phyloP scores from a whole-genome alignment of 1,284 basidiomycete genomes.

The Naganishia sp. region DNA sequence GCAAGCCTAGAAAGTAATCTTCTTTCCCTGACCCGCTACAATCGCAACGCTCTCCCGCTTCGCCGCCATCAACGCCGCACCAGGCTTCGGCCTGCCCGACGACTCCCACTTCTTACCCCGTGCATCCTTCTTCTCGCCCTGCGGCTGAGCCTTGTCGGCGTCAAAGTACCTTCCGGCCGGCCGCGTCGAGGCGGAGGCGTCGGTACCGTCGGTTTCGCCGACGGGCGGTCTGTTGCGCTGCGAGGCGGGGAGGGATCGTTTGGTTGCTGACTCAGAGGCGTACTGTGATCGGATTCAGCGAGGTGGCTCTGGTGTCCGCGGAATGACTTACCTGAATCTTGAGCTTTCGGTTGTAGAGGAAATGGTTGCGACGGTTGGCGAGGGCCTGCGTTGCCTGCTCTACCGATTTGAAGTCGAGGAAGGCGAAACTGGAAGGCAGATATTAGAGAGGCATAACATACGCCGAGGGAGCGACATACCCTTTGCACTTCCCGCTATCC shows the following conservation, averaged over 20 bases:
- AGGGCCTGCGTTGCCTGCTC: slow-evolving; percentile 80
- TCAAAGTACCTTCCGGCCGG: slow-evolving; percentile 28
- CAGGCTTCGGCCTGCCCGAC: slow-evolving; percentile 69
- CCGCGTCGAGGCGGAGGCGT: slow-evolving; percentile 23
- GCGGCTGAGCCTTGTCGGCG: slow-evolving; percentile 14
- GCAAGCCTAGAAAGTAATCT: slow-evolving; percentile 67
- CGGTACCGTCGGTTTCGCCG: background rate
- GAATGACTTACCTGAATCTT: slow-evolving; percentile 65
- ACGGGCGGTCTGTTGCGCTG: slow-evolving; percentile 26
- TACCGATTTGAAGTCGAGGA: slow-evolving; percentile 82
- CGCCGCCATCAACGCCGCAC: slow-evolving; percentile 85
- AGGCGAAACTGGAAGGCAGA: slow-evolving; percentile 71
- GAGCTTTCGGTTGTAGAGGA: slow-evolving; percentile 70
- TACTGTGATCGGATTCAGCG: slow-evolving; percentile 41
- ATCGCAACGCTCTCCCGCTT: slow-evolving; percentile 83
- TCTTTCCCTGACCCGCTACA: slow-evolving; percentile 74
- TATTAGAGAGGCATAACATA: too few species aligned
- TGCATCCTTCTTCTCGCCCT: slow-evolving; percentile 39
- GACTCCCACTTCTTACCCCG: slow-evolving; percentile 53
- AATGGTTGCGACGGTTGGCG: slow-evolving; percentile 79
- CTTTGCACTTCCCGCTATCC: slow-evolving; percentile 91
- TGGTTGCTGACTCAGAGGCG: slow-evolving; percentile 48
- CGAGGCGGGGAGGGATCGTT: slow-evolving; percentile 38
- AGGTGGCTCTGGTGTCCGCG: too few species aligned
- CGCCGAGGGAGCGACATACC: slow-evolving; percentile 57